phyloP scores from a whole-genome alignment of 2,329 filamentous ascomycete species.

The Penicillium sp. region DNA sequence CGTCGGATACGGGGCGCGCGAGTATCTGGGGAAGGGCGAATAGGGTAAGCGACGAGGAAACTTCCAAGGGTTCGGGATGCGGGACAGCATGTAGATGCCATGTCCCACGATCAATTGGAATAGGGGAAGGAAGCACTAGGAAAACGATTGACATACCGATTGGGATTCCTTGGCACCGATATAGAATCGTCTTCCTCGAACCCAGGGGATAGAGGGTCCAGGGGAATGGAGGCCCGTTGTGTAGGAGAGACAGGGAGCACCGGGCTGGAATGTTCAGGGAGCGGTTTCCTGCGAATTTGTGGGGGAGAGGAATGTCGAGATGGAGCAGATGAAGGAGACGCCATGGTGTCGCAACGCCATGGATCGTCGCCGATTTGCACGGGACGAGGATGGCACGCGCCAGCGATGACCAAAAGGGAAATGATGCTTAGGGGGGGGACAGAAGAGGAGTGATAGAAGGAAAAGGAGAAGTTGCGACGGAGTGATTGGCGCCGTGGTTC shows the following conservation, averaged over 20 bases:
- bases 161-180: conserved; percentile 35
- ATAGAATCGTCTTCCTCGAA: conserved; percentile 25
- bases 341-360: conserved; percentile 23
- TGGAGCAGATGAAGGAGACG: conserved; percentile 36
- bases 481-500: conserved; percentile 21
- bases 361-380: conserved; percentile 23
- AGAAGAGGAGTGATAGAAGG: conserved; percentile 3
- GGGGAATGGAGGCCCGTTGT: conserved; percentile 19
- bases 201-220: conserved; percentile 22
- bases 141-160: conserved; percentile 33
- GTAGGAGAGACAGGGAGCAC: conserved; percentile 26
- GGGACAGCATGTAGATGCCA: conserved; percentile 20
- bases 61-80: conserved; percentile 17
- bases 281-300: conserved; percentile 48
- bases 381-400: conserved; percentile 14
- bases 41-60: conserved; percentile 23
- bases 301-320: conserved; percentile 32
- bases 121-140: conserved; percentile 5
- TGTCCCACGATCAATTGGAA: conserved; percentile 8
- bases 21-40: conserved; percentile 33
- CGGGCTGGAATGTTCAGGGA: conserved; percentile 48
- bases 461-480: conserved; percentile 8
- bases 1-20: conserved; percentile 34
- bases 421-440: conserved; percentile 16
- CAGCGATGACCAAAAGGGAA: conserved; percentile 20